phyloP scores from a whole-genome alignment of 768 basidiomycete species.

The Phaffia tasmanica region DNA sequence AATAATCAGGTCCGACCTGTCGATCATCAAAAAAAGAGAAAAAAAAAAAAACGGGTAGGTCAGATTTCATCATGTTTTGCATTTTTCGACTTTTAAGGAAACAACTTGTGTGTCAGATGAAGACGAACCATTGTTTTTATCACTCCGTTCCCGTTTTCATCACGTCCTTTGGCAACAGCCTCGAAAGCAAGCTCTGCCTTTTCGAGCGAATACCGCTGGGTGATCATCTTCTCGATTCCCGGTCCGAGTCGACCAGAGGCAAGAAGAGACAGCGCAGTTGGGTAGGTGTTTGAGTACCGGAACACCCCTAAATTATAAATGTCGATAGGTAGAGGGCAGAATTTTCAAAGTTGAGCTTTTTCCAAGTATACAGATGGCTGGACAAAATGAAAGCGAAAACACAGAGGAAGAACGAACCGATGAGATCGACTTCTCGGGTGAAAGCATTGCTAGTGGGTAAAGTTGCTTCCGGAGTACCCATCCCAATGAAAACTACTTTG shows the following conservation, averaged over 20 bases:
- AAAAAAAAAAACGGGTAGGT: too few species aligned
- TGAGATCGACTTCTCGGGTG: slow-evolving; percentile 75
- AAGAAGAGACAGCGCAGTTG: slow-evolving; percentile 70
- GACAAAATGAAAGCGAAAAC: not conserved
- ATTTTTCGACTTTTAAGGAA: too few species aligned
- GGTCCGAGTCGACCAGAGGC: slow-evolving; percentile 51
- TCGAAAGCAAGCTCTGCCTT: slow-evolving; percentile 68
- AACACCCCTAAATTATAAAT: slow-evolving; percentile 45
- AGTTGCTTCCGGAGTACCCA: slow-evolving; percentile 74
- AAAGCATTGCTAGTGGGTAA: slow-evolving; percentile 72
- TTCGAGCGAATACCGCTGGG: slow-evolving; percentile 45
- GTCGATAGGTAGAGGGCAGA: too few species aligned
- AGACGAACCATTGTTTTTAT: slow-evolving; percentile 75
- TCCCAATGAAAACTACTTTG: slow-evolving; percentile 86
- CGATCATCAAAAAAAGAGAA: too few species aligned
- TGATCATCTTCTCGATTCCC: slow-evolving; percentile 53
- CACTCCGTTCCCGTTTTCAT: slow-evolving; percentile 68
- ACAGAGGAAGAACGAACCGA: slow-evolving; percentile 42
- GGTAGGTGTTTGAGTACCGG: slow-evolving; percentile 77
- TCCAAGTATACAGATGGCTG: not conserved
- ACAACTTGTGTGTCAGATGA: too few species aligned
- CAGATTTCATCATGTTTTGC: too few species aligned
- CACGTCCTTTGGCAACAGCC: slow-evolving; percentile 61
- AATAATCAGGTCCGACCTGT: too few species aligned
- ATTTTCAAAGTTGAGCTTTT: too few species aligned